Percentiles rank a stretch among this genome's conserved stretches.
Conservation (phyloP, 176 grass and related monocot species). For the Elymus sibiricus region DNA sequence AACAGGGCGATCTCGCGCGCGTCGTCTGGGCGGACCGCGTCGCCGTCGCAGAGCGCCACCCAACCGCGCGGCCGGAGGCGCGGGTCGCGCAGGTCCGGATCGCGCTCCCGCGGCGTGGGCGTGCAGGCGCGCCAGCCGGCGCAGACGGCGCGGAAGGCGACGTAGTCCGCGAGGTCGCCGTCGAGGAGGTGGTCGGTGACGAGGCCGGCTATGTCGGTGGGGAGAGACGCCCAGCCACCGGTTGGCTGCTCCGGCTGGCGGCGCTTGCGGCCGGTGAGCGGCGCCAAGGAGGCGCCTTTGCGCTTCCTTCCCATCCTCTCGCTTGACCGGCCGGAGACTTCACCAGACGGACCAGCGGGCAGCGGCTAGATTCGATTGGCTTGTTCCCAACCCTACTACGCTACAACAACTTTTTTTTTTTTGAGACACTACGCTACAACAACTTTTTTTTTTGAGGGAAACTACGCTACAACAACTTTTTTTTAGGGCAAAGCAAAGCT, state of each 20-base stretch:
- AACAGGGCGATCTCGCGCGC: not conserved
- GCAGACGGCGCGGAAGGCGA: not conserved
- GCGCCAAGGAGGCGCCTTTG: not conserved
- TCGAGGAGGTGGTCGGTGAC: not conserved
- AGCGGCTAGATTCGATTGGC: too few species aligned
- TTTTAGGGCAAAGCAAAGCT: too few species aligned
- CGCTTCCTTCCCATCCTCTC: not conserved
- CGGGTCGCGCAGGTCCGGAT: too few species aligned
- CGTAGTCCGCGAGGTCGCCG: not conserved
- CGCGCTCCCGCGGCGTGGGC: too few species aligned
- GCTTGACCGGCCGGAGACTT: not conserved
- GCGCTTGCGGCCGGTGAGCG: not conserved
- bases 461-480: too few species aligned
- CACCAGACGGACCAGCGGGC: not conserved
- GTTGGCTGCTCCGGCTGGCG: not conserved
- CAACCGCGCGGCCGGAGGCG: not conserved
- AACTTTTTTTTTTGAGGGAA: too few species aligned
- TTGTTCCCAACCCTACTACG: too few species aligned
- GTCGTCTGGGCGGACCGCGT: not conserved
- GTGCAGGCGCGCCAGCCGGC: not conserved
- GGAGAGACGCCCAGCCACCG: not conserved
- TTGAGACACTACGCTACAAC: too few species aligned
- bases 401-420: too few species aligned
- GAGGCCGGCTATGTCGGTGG: not conserved
- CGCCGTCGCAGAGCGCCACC: not conserved